phyloP scores from a whole-genome alignment of 768 basidiomycete genomes.

The Mycena pura region DNA sequence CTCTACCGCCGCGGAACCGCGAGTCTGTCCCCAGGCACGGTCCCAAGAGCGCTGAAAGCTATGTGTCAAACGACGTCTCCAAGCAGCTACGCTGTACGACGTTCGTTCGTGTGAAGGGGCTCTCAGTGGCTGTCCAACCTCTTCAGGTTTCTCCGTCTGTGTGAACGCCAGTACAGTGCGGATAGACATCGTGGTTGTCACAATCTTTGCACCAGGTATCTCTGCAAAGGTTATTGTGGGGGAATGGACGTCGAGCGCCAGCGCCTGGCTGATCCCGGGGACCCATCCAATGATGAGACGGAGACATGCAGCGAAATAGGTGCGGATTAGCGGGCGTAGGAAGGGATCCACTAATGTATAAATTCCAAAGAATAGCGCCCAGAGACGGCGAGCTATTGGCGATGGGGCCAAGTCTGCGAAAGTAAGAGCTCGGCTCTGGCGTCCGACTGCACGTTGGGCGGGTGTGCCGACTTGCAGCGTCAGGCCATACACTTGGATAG shows the following conservation, averaged over 20 bases:
- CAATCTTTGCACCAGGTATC: constrained; percentile 58
- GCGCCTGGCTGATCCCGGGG: constrained; percentile 69
- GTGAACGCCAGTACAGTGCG: constrained; percentile 62
- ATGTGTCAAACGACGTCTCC: constrained; percentile 64
- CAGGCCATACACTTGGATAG: constrained; percentile 67
- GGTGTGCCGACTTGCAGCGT: constrained; percentile 52
- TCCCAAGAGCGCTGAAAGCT: constrained; percentile 73
- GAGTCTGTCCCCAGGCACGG: constrained; percentile 69
- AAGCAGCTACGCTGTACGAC: constrained; percentile 62
- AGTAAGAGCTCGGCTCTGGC: constrained; percentile 41
- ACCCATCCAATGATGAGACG: constrained; percentile 68
- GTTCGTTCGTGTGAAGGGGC: constrained; percentile 31
- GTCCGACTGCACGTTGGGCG: not conserved
- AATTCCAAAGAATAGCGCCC: constrained; percentile 45
- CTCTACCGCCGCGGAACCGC: constrained; percentile 59
- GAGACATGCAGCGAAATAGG: constrained; percentile 58
- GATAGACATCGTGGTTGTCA: constrained; percentile 56
- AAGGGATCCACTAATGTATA: constrained; percentile 61
- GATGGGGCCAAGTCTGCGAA: constrained; percentile 55
- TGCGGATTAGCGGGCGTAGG: constrained; percentile 66
- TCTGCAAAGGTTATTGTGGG: constrained; percentile 58
- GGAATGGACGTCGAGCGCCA: constrained; percentile 71
- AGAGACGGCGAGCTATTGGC: constrained; percentile 48
- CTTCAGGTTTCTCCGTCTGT: constrained; percentile 49
- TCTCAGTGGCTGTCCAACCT: constrained; percentile 30